Percentiles rank a stretch among this genome's conserved stretches.
phyloP scores from a whole-genome alignment of 257 asterid genomes.

The Paraleonurus japonicus region DNA sequence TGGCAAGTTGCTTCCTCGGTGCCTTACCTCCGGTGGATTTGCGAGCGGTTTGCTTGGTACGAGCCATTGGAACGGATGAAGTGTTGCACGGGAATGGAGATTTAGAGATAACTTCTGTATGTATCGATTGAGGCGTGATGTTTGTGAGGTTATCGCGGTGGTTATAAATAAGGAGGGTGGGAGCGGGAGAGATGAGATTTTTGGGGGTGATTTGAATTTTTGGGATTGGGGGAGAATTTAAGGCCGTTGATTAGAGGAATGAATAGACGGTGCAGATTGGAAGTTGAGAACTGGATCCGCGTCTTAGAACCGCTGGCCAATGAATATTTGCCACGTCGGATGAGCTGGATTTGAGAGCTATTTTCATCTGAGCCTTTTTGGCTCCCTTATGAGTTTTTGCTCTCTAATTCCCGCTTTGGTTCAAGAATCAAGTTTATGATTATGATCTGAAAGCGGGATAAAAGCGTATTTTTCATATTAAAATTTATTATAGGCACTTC shows the following conservation, averaged over 20 bases:
- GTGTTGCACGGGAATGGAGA: background rate
- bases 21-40: constrained; percentile 83
- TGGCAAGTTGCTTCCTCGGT: constrained; percentile 76
- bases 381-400: constrained; percentile 4
- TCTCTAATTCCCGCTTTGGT: constrained; percentile 6
- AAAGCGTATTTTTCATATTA: no score
- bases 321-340: constrained; percentile 2
- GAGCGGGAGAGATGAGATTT: constrained; percentile 33
- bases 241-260: constrained; percentile 17
- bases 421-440: no score
- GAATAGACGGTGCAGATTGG: constrained; percentile 11
- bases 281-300: background rate
- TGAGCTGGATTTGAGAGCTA: background rate
- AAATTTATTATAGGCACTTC: no score
- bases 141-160: background rate
- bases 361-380: background rate
- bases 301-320: background rate
- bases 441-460: no score
- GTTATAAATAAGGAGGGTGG: constrained; percentile 18
- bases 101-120: background rate
- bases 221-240: background rate
- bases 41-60: constrained; percentile 77
- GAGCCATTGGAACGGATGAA: constrained; percentile 38
- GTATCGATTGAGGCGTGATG: background rate
- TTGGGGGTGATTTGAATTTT: constrained; percentile 26